Evolutionary conservation across 805 yeast genomes (phyloP).

Genomic region (Candida xyloterini): DNA sequence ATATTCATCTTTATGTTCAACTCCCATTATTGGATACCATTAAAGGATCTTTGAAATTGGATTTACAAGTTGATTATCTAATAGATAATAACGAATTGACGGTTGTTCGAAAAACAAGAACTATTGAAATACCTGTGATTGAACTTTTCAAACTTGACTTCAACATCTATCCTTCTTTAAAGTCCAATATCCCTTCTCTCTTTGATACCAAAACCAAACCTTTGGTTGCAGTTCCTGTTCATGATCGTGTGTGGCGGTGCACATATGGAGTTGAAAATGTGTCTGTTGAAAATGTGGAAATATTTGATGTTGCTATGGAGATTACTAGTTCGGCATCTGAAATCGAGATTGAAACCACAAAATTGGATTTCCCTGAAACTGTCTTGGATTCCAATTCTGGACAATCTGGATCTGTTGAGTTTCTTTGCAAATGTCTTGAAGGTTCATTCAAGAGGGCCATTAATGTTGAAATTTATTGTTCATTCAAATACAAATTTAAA

Average conservation of each 20-base stretch:
- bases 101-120: conserved; percentile 28
- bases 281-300: conserved; percentile 26
- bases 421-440: conserved; percentile 17
- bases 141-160: conserved; percentile 32
- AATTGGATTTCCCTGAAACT: neutral
- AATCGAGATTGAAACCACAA: conserved; percentile 8
- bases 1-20: conserved; percentile 10
- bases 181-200: conserved; percentile 28
- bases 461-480: conserved; percentile 19
- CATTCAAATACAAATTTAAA: conserved; percentile 17
- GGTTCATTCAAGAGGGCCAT: conserved; percentile 21
- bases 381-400: conserved; percentile 1
- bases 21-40: conserved; percentile 22
- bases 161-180: conserved; percentile 32
- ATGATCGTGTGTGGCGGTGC: conserved; percentile 37
- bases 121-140: conserved; percentile 25
- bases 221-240: conserved; percentile 25
- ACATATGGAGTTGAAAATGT: conserved; percentile 31
- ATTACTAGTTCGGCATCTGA: conserved; percentile 7
- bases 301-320: conserved; percentile 31
- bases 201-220: conserved; percentile 20
- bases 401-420: conserved; percentile 12
- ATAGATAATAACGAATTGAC: conserved; percentile 31
- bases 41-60: conserved; percentile 18
- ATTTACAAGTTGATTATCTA: conserved; percentile 23